Base-by-base conservation (phyloP, 1,284 basidiomycete genomes). In the Ceratorhiza oryzae-sativae region DNA sequence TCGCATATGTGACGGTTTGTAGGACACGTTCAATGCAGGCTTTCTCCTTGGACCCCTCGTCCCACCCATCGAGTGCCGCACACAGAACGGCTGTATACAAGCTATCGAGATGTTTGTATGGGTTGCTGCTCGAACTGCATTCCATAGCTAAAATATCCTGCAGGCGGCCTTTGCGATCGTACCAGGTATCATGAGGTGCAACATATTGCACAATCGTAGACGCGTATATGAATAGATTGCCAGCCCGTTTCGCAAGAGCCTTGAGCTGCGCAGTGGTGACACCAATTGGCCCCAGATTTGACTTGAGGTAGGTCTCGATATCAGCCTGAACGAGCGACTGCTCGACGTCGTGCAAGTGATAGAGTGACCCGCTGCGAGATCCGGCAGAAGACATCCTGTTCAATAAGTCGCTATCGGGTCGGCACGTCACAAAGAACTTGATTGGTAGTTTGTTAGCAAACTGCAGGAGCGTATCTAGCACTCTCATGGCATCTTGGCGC, bases 341-440 rank as follows among this genome's bases (percentile, higher is more conserved):
- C n/a, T 70, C 67, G 23, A 70, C 34, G 9, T 70, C 27, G 32
- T 58, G 67, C 3, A 59, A 49, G 49, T 55, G 49, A 3, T 42
- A n/a, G 4, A 55, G 53, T 34, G 42, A n/a, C 53, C 53, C 9
- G 27, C 25, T 6, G 20, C 4, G 30, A 15, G 23, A 20, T 34
- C 27, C 48, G 41, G 8, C 9, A 30, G 15, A 15, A 15, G n/a
- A n/a, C 1, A 70, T 18, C 41, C 18, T 20, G 55, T 39, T 39
- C 8, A 6, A 27, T 18, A 70, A n/a, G 4, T n/a, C 42, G 2
- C 55, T 53, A 30, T 70, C 67, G n/a, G 67, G 55, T 6, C 67
- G 67, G 20, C 67, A 6, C 25, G 67, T 70, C 27, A 67, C 51
- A 23, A 67, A 55, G 27, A 70, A 70, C 42, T 49, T 53, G 55